Percentiles rank a stretch among this genome's conserved stretches.
Conservation (phyloP, 768 basidiomycete genomes). For the Kwoniella heveanensis region DNA sequence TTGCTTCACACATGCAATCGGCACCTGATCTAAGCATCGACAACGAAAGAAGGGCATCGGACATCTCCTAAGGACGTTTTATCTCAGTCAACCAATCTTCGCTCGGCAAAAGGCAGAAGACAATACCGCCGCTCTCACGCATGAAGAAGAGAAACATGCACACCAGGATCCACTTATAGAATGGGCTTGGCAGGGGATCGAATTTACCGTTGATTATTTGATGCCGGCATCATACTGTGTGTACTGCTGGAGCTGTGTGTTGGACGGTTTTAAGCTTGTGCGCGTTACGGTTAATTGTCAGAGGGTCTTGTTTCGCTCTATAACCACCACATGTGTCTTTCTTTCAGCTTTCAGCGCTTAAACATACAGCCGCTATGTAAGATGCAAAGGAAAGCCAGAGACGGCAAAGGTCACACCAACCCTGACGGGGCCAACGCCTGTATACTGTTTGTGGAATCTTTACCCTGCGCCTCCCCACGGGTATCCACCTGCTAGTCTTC, state of each 20-base stretch:
- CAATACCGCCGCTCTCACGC: background rate
- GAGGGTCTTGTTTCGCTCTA: too few relatives aligned
- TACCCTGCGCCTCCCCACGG: too few relatives aligned
- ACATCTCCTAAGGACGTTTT: background rate
- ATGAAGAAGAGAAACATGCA: too few relatives aligned
- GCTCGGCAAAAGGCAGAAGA: background rate
- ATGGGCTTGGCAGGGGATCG: background rate
- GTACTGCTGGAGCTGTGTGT: too few relatives aligned
- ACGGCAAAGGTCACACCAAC: background rate
- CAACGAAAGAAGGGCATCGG: background rate
- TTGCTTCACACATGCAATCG: too few relatives aligned
- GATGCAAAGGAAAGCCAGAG: too few relatives aligned
- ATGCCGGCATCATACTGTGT: background rate
- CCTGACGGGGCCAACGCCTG: background rate
- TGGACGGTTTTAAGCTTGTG: background rate
- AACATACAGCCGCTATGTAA: too few relatives aligned
- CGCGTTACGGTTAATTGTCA: background rate
- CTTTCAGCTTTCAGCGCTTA: too few relatives aligned
- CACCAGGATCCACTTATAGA: constrained; percentile 3
- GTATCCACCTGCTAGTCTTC: constrained; percentile 1
- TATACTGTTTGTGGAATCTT: background rate
- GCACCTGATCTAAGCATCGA: background rate
- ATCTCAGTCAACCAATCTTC: too few relatives aligned
- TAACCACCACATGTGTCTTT: too few relatives aligned
- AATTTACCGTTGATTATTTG: background rate